phyloP scores from a whole-genome alignment of 106 monocot species.

The Ottelia alismoides region DNA sequence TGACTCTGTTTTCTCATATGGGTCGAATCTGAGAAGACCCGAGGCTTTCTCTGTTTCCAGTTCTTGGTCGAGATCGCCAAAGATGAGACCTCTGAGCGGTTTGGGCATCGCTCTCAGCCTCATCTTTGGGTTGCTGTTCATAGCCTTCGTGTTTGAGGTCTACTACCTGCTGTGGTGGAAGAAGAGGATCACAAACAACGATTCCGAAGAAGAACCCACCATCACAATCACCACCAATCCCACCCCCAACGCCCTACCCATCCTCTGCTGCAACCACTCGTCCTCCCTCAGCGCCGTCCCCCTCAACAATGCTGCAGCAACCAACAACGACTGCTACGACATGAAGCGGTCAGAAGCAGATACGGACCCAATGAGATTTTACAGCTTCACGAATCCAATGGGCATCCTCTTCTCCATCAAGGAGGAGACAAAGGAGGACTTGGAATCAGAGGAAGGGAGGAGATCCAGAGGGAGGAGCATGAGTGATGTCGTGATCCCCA shows the following conservation, averaged over 20 bases:
- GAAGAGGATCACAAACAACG: no score
- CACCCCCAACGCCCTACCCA: no score
- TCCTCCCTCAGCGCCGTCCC: slow-evolving; percentile 32
- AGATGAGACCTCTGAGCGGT: slow-evolving; percentile 14
- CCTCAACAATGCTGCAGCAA: slow-evolving; percentile 11
- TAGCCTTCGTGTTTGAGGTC: slow-evolving; percentile 29
- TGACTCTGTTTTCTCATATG: no score
- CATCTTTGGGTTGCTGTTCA: slow-evolving; percentile 14
- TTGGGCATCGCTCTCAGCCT: slow-evolving; percentile 15
- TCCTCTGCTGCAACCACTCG: slow-evolving; percentile 60
- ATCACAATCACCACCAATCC: no score
- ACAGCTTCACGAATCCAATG: slow-evolving; percentile 5
- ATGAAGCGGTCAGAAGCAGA: no score
- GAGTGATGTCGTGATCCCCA: slow-evolving; percentile 2
- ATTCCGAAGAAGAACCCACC: no score
- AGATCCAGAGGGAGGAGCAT: slow-evolving; percentile 2
- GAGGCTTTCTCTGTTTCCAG: no score
- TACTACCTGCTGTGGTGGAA: slow-evolving; percentile 80
- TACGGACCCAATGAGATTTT: slow-evolving; percentile 7
- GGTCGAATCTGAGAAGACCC: no score
- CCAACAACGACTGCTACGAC: background rate
- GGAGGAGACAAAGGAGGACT: slow-evolving; percentile 24
- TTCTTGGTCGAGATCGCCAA: no score
- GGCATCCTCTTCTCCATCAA: slow-evolving; percentile 20
- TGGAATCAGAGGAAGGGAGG: slow-evolving; percentile 17